A percentile compares a stretch with the other conserved stretches of the same genome.
These are phyloP conservation scores for Verticillium zaregamsianum DNA, from an alignment of 2,329 filamentous ascomycete species.

Conservation along the genomic window DNA sequence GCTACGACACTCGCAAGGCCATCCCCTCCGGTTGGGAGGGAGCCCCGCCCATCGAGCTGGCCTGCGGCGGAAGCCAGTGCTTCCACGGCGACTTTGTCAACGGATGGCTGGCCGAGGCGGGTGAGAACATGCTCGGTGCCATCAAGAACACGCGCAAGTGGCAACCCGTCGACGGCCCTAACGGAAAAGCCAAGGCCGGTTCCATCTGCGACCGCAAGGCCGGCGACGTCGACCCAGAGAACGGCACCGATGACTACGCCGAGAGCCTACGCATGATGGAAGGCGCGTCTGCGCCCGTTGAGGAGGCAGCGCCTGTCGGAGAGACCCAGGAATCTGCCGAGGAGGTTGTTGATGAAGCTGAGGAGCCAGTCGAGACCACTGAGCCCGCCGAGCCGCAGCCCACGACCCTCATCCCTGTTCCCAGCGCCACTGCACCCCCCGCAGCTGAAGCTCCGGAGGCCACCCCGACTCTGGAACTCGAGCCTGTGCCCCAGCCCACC, in stretches of 20 bases:
- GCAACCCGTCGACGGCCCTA: slow-evolving; percentile 23
- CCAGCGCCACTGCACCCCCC: too few relatives aligned
- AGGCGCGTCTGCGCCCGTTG: background rate
- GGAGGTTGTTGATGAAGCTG: background rate
- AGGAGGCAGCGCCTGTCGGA: background rate
- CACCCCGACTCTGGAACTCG: too few relatives aligned
- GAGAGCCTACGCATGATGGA: slow-evolving; percentile 17
- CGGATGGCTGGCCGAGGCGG: slow-evolving; percentile 36
- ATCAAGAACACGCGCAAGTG: slow-evolving; percentile 18
- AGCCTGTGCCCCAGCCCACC: too few relatives aligned
- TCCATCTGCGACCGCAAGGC: slow-evolving; percentile 21
- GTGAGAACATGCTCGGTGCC: slow-evolving; percentile 31
- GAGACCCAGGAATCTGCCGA: background rate
- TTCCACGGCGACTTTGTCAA: slow-evolving; percentile 42
- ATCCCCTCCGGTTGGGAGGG: slow-evolving; percentile 40
- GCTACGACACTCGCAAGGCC: slow-evolving; percentile 35
- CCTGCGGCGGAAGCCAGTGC: slow-evolving; percentile 33
- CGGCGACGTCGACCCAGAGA: slow-evolving; percentile 29
- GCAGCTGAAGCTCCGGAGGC: too few relatives aligned
- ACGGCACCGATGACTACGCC: slow-evolving; percentile 30
- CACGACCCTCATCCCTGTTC: too few relatives aligned
- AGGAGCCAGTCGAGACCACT: too few relatives aligned
- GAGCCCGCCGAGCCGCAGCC: too few relatives aligned
- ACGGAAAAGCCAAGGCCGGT: slow-evolving; percentile 21
- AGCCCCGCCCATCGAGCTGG: slow-evolving; percentile 37